Evolutionary conservation across 257 asterid species (phyloP).

Genomic region (Solanum verrucosum): DNA sequence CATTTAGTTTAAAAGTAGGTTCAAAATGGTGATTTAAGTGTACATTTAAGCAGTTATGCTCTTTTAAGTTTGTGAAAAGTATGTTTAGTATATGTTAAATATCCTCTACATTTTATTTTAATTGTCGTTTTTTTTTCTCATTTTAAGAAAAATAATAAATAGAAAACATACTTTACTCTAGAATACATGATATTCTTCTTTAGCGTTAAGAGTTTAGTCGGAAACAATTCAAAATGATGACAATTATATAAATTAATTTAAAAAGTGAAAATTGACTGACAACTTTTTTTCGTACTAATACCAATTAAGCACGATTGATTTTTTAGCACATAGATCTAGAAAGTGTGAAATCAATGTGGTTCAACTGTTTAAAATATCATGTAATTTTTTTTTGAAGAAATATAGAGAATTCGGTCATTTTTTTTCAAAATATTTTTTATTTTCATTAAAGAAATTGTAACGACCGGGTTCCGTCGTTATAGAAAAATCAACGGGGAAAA

Average conservation of each 20-base stretch:
- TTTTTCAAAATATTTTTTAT: no score
- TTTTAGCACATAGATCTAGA: background rate
- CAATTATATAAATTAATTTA: no score
- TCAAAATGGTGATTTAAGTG: background rate
- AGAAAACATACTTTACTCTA: no score
- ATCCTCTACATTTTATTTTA: background rate
- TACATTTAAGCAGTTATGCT: background rate
- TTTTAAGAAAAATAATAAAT: no score
- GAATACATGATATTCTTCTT: no score
- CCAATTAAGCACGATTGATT: accelerated
- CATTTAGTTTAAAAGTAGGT: background rate
- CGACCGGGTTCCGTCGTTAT: no score
- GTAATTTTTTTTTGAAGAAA: background rate
- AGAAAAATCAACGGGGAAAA: no score
- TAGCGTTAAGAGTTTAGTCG: background rate
- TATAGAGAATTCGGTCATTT: background rate
- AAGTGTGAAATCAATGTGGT: background rate
- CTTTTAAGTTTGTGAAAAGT: background rate
- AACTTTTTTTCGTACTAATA: background rate
- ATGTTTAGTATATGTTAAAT: background rate
- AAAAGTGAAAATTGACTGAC: no score
- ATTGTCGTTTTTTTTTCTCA: no score
- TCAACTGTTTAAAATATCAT: no score
- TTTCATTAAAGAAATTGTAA: no score
- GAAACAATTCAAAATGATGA: background rate